phyloP scores from a whole-genome alignment of 2,329 filamentous ascomycete genomes.

The Fusarium pseudocircinatum region DNA sequence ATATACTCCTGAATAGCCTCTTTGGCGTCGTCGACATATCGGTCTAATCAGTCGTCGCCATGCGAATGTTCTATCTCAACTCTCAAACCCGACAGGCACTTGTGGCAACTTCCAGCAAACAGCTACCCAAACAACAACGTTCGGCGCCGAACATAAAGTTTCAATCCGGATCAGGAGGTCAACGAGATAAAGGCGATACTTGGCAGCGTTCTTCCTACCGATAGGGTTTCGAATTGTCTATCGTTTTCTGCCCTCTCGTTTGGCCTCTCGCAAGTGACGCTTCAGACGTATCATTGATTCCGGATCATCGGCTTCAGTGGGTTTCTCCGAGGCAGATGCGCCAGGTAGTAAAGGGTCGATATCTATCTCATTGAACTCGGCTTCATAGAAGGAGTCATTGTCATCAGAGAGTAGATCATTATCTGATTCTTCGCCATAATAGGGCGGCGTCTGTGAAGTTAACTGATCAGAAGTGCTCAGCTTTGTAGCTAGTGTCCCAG shows the following conservation, averaged over 20 bases:
- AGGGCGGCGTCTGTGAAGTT: neutral
- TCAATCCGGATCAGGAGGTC: no score
- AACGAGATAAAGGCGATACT: no score
- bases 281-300: slow-evolving; percentile 22
- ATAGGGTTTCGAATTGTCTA: no score
- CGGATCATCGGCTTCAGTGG: neutral
- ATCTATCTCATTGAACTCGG: slow-evolving; percentile 27
- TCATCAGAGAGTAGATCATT: slow-evolving; percentile 19
- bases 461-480: neutral
- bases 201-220: no score
- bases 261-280: slow-evolving; percentile 61
- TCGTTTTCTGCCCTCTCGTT: slow-evolving; percentile 61
- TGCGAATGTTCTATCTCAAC: no score
- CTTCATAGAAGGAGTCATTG: slow-evolving; percentile 17
- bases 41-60: no score
- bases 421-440: neutral
- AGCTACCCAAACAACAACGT: no score
- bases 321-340: neutral
- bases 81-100: no score
- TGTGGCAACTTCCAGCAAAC: no score
- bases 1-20: no score
- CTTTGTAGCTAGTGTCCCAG: slow-evolving; percentile 20
- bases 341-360: slow-evolving; percentile 21
- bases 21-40: no score
- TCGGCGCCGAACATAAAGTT: no score